phyloP scores from a whole-genome alignment of 129 eudicot species.

The Erigeron canadensis region DNA sequence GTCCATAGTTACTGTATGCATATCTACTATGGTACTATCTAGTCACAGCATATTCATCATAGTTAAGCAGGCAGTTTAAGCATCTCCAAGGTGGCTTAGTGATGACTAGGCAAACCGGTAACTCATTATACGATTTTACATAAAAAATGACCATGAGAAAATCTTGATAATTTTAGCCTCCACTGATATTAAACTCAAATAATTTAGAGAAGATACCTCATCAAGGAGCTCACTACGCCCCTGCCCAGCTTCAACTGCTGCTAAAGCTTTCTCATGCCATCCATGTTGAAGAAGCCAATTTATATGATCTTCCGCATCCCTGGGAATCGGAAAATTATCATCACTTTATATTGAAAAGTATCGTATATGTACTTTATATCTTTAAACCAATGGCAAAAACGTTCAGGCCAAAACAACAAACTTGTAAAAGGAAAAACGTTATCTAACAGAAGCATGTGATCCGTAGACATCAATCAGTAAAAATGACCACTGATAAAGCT shows the following conservation, averaged over 20 bases:
- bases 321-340: conserved; percentile 31
- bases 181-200: not conserved
- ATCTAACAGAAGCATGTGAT: not conserved
- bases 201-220: conserved; percentile 51
- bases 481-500: not conserved
- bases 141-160: not conserved
- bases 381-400: conserved; percentile 15
- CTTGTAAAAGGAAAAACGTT: not conserved
- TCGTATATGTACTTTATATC: conserved; percentile 11
- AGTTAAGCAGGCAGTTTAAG: not conserved
- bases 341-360: conserved; percentile 1
- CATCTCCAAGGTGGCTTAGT: not conserved
- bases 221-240: conserved; percentile 90
- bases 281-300: conserved; percentile 98
- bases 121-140: conserved; percentile 1
- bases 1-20: no score
- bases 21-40: no score
- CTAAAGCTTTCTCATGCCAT: conserved; percentile 94
- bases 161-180: conserved; percentile 5
- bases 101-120: no score
- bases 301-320: conserved; percentile 98
- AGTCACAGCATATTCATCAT: not conserved
- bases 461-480: not conserved
- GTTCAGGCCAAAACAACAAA: not conserved
- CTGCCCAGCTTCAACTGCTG: conserved; percentile 91